These are phyloP conservation scores for Teratosphaeria zuluensis DNA, from an alignment of 2,329 filamentous ascomycete species.

Conservation along the genomic window DNA sequence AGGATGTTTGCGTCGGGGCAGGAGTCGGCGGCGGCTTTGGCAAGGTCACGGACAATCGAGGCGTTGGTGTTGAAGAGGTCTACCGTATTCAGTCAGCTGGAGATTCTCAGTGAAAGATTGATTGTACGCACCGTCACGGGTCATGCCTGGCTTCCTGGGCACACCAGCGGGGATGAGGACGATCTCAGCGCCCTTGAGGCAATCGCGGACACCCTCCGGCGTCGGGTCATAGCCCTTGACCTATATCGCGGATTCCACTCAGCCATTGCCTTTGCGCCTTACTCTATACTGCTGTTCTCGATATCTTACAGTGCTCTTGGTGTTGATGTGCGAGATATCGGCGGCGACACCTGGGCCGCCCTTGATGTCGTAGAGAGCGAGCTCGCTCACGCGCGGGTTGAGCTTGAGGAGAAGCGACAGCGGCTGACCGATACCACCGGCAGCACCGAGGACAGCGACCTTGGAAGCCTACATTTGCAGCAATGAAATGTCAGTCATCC, in stretches of 20 bases:
- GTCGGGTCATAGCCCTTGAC: slow-evolving; percentile 83
- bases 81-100: slow-evolving; percentile 19
- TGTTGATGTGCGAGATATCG: slow-evolving; percentile 98
- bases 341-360: slow-evolving; percentile 93
- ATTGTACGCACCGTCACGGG: slow-evolving; percentile 64
- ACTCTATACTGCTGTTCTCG: background rate
- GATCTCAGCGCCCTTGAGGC: slow-evolving; percentile 80
- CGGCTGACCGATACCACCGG: slow-evolving; percentile 96
- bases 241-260: slow-evolving; percentile 22
- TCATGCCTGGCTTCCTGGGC: slow-evolving; percentile 99
- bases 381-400: slow-evolving; percentile 86
- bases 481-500: background rate
- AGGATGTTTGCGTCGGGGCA: slow-evolving; percentile 89
- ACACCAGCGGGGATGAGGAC: slow-evolving; percentile 98
- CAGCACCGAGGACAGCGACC: slow-evolving; percentile 92
- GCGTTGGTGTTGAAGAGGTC: slow-evolving; percentile 99
- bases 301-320: slow-evolving; percentile 64
- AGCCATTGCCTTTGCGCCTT: slow-evolving; percentile 3
- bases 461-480: slow-evolving; percentile 68
- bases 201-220: slow-evolving; percentile 56
- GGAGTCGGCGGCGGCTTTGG: slow-evolving; percentile 84
- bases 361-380: slow-evolving; percentile 96
- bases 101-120: background rate
- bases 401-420: slow-evolving; percentile 97
- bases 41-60: slow-evolving; percentile 95